Base-by-base conservation (phyloP, 2,329 filamentous ascomycete genomes). In the Paecilomyces niveus region DNA sequence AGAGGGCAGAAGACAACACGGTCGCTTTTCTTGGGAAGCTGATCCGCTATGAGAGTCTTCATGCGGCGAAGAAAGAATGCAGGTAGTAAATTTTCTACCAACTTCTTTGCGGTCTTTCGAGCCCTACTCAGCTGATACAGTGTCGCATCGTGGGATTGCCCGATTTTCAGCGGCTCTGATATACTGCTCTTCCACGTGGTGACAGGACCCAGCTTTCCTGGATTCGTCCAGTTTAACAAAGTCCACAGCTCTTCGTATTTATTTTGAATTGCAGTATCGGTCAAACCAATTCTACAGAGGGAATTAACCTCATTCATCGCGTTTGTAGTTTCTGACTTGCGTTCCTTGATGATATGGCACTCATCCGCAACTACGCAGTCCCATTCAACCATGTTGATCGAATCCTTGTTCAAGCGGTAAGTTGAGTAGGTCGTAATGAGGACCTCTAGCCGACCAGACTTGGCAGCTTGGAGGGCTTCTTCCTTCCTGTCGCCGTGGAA, bases 231-330 rank as follows among this genome's bases (percentile, higher is more conserved):
- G 70, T 99, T 96, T 2, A 99, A 79, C 0, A 99, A 80, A 0
- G 92, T 95, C 93, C 93, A 99, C 0, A 99, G 81, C 72, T 99
- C 94, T 70, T 97, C 91, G 71, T 99, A 99, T 64, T 90, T 94
- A 73, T 99, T 99, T 70, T 99, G 94, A 52, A 99, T 97, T 0
- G 93, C 93, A 0, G 94, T 99, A 1, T 94, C 94, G 0, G 92
- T 97, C 8, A 99, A 80, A 0, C 94, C 94, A 61, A 99, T 92
- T 33, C 94, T 85, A 69, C 94, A 97, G 2, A 97, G 82, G 0
- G 92, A 86, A 66, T 99, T 99, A 65, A 97, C 80, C 61, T 92
- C 85, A 66, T 91, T 89, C 88, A 99, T 93, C 0, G 92, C 87
- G 67, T 89, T 85, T 0, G 93, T 94, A 7, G 88, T 89, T 61